phyloP scores from a whole-genome alignment of 2,329 filamentous ascomycete genomes.

The Colletotrichum sp. region DNA sequence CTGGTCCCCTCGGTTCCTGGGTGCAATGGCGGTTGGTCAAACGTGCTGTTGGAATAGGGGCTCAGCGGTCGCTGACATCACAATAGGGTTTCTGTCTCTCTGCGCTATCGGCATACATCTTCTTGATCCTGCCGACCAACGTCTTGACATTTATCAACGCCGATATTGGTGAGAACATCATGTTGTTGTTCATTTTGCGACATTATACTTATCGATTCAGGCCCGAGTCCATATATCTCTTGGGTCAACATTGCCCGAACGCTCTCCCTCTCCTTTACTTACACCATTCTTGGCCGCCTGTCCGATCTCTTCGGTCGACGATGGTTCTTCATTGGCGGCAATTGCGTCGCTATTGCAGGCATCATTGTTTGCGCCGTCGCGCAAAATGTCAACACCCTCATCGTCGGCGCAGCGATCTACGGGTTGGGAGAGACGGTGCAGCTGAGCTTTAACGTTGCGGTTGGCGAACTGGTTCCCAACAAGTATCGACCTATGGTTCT shows the following conservation, averaged over 20 bases:
- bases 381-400: constrained; percentile 37
- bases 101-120: constrained; percentile 41
- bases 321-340: constrained; percentile 45
- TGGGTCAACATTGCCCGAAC: constrained; percentile 37
- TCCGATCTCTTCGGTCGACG: constrained; percentile 44
- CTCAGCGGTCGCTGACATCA: neutral
- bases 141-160: constrained; percentile 34
- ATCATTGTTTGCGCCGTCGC: constrained; percentile 40
- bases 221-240: constrained; percentile 20
- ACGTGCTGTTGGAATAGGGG: neutral
- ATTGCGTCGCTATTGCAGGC: constrained; percentile 38
- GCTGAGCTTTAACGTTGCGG: constrained; percentile 40
- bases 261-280: constrained; percentile 31
- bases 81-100: constrained; percentile 40
- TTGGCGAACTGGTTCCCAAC: constrained; percentile 47
- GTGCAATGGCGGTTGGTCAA: constrained; percentile 32
- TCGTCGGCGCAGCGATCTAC: constrained; percentile 38
- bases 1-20: constrained; percentile 37
- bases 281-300: constrained; percentile 38
- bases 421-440: constrained; percentile 41
- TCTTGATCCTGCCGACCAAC: constrained; percentile 42
- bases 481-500: constrained; percentile 41
- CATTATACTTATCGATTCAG: neutral
- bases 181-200: neutral
- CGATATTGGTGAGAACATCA: constrained; percentile 31